Percentiles rank a stretch among this genome's conserved stretches.
Conservation (phyloP, 768 basidiomycete species). For the Pleurotus tuber-regium region DNA sequence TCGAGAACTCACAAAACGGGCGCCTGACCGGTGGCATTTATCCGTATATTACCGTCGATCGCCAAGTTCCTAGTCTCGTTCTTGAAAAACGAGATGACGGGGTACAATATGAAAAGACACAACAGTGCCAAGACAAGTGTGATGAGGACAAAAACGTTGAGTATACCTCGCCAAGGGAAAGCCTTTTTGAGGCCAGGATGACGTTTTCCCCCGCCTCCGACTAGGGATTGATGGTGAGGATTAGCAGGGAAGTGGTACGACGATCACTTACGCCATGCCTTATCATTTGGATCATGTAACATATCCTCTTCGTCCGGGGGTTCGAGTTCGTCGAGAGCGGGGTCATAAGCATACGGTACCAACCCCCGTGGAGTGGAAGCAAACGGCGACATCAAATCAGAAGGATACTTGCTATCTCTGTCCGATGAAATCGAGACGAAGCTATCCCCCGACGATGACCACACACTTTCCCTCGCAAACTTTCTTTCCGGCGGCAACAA, state of each 20-base stretch:
- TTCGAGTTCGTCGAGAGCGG: slow-evolving; percentile 51
- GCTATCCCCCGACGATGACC: slow-evolving; percentile 36
- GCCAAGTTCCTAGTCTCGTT: slow-evolving; percentile 34
- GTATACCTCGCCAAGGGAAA: slow-evolving; percentile 46
- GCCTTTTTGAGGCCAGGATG: slow-evolving; percentile 18
- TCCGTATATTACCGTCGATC: slow-evolving; percentile 61
- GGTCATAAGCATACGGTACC: slow-evolving; percentile 73
- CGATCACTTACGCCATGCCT: slow-evolving; percentile 16
- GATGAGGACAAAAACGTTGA: slow-evolving; percentile 70
- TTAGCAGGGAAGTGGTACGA: slow-evolving; percentile 1
- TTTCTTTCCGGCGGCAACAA: slow-evolving; percentile 17
- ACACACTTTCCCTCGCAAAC: slow-evolving; percentile 23
- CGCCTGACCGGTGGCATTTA: slow-evolving; percentile 71
- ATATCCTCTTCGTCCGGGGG: slow-evolving; percentile 72
- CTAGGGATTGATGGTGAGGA: not conserved
- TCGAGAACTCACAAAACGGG: slow-evolving; percentile 42
- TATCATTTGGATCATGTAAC: slow-evolving; percentile 56
- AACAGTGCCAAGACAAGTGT: slow-evolving; percentile 62
- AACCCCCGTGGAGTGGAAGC: slow-evolving; percentile 32
- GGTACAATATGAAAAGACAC: slow-evolving; percentile 79
- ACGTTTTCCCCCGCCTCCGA: not conserved
- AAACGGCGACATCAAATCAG: slow-evolving; percentile 19
- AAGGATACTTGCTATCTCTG: slow-evolving; percentile 59
- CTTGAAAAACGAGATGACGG: slow-evolving; percentile 55
- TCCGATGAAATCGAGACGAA: slow-evolving; percentile 53